Conservation (phyloP, 2,329 filamentous ascomycete genomes). For the Sarocladium strictum region DNA sequence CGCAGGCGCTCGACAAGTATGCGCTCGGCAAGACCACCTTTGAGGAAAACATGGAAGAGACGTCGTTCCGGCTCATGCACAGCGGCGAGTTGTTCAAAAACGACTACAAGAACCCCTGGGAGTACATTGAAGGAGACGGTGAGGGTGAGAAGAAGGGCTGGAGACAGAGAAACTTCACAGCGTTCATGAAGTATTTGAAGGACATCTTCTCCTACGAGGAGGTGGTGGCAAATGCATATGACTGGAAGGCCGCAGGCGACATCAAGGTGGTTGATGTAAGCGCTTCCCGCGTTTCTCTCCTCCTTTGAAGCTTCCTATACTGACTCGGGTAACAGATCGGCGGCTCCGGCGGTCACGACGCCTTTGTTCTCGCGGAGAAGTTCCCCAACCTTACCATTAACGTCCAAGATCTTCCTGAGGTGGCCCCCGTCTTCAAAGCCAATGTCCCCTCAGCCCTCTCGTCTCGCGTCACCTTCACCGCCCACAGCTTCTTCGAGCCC, state of each 20-base stretch:
- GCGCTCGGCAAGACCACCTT: slow-evolving; percentile 24
- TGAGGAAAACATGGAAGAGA: slow-evolving; percentile 27
- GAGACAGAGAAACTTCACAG: slow-evolving; percentile 31
- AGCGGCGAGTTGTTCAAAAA: slow-evolving; percentile 19
- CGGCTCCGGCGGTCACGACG: slow-evolving; percentile 35
- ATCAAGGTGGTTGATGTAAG: slow-evolving; percentile 35
- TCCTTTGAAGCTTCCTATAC: background rate
- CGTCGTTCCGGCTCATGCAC: slow-evolving; percentile 30
- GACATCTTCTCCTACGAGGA: slow-evolving; percentile 32
- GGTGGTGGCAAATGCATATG: slow-evolving; percentile 25
- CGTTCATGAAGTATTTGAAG: slow-evolving; percentile 33
- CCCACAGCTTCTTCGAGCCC: slow-evolving; percentile 33
- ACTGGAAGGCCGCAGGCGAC: slow-evolving; percentile 30
- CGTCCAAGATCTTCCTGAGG: slow-evolving; percentile 39
- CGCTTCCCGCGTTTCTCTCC: slow-evolving; percentile 1
- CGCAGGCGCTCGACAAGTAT: slow-evolving; percentile 25
- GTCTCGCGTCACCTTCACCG: slow-evolving; percentile 27
- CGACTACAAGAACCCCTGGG: slow-evolving; percentile 30
- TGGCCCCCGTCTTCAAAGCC: slow-evolving; percentile 27
- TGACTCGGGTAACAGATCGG: too few relatives aligned
- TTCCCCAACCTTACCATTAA: slow-evolving; percentile 35
- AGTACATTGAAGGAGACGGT: slow-evolving; percentile 34
- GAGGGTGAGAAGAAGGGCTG: slow-evolving; percentile 31
- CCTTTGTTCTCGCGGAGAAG: slow-evolving; percentile 32
- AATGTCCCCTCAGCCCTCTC: slow-evolving; percentile 27